Evolutionary conservation across 2,329 filamentous ascomycete species (phyloP), one percentile per base, ranked within the genome.

Genomic region (Aspergillus uvarum): DNA sequence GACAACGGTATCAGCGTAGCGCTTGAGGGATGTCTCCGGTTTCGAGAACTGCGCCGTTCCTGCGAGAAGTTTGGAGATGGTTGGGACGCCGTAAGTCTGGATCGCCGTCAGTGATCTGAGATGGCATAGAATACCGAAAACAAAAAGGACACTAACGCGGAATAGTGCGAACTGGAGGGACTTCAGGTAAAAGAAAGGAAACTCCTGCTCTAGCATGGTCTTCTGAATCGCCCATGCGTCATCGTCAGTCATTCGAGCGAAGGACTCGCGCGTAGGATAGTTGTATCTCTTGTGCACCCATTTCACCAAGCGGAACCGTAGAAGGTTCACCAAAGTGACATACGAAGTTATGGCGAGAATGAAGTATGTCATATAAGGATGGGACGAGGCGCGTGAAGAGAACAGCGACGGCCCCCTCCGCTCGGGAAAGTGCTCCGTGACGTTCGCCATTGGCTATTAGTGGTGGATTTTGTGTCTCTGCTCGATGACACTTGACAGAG

Each of bases 131-230:
- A 44, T 29, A 5, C 7, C 26, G 26, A 8, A 29, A 29, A 29
- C 2, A 29, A 8, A 26, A 8, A 8, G 50, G 24, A 35, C 16
- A 48, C 72, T 38, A 60, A 82, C 82, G 73, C 81, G 82, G 69
- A 87, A 86, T 5, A 88, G 75, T 1, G 85, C 84, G 68, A 87
- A 86, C 58, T 85, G 80, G 5, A 86, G 71, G 1, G 83, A 77
- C 53, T 81, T 84, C 12, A 77, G 69, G 56, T 76, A 80, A 0
- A 80, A 77, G 51, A 77, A 80, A 0, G 85, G 85, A 62, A 88
- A 88, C 65, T 88, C 85, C 3, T 82, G 72, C 53, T 81, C 73
- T 2, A 74, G 70, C 2, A 85, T 56, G 21, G 74, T 72, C 54
- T 71, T 74, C 42, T 81, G 74, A 51, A 87, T 85, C 47, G 77